These are phyloP conservation scores for Diphasiastrum complanatum DNA, from an alignment of 83 land plant species.

Conservation along the genomic window DNA sequence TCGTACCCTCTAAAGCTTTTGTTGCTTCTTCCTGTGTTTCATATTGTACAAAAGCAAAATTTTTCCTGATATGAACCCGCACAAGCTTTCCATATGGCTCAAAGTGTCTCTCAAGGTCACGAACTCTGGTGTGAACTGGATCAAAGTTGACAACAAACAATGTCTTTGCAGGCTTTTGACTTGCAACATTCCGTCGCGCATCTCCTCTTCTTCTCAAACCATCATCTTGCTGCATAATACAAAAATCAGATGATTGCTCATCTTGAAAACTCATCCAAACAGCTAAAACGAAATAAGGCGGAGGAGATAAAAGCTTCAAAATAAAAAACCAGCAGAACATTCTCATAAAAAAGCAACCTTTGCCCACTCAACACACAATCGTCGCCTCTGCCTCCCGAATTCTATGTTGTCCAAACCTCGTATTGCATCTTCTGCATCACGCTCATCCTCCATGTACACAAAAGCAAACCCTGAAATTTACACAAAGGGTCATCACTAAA, in stretches of 20 bases:
- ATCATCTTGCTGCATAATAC: slow-evolving; percentile 10
- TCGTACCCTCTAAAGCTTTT: slow-evolving; percentile 44
- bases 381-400: slow-evolving; percentile 4
- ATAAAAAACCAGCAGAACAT: too few species aligned
- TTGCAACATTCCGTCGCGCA: not conserved
- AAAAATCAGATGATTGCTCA: too few species aligned
- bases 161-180: slow-evolving; percentile 11
- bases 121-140: not conserved
- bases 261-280: not conserved
- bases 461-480: slow-evolving; percentile 20
- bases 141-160: slow-evolving; percentile 17
- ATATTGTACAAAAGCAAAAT: slow-evolving; percentile 45
- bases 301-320: too few species aligned
- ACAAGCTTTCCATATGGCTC: slow-evolving; percentile 16
- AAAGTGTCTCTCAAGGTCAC: slow-evolving; percentile 11
- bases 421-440: slow-evolving; percentile 15
- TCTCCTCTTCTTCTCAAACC: not conserved
- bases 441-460: slow-evolving; percentile 18
- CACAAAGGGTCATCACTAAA: too few species aligned
- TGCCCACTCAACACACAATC: slow-evolving; percentile 9
- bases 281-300: not conserved
- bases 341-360: too few species aligned
- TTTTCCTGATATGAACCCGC: slow-evolving; percentile 10
- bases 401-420: slow-evolving; percentile 4
- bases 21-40: slow-evolving; percentile 52